Percentiles rank a stretch among this genome's conserved stretches.
Evolutionary conservation across 306 rosid genomes (phyloP).

Genomic region (Cercis canadensis): DNA sequence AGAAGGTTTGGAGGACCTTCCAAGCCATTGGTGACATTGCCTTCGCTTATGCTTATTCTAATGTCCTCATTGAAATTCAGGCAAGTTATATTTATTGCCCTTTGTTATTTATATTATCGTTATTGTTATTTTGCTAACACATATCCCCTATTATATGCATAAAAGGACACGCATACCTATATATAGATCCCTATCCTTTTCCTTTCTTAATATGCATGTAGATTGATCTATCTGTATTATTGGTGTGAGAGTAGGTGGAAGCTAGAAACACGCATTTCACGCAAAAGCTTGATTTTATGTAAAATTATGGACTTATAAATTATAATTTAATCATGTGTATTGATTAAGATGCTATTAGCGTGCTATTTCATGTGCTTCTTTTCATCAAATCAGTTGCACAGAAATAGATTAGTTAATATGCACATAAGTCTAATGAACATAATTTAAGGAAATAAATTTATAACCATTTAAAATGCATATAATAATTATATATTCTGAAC

Average conservation of each 20-base stretch:
- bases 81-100: slow-evolving; percentile 34
- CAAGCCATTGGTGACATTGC: slow-evolving; percentile 98
- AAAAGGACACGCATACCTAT: background rate
- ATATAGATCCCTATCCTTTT: background rate
- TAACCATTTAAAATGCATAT: no score
- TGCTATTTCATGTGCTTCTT: no score
- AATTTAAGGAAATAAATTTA: no score
- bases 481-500: no score
- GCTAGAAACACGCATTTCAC: background rate
- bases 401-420: no score
- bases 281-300: background rate
- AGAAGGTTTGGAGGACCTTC: slow-evolving; percentile 80
- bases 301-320: background rate
- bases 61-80: slow-evolving; percentile 97
- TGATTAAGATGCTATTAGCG: no score
- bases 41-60: slow-evolving; percentile 90
- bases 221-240: background rate
- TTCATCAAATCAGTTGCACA: no score
- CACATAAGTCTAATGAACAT: no score
- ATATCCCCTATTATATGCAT: background rate
- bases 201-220: background rate
- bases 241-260: slow-evolving; percentile 7
- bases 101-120: background rate
- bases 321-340: no score
- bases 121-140: background rate